Evolutionary conservation across 2,329 filamentous ascomycete species (phyloP), one percentile per base, ranked within the genome.

Genomic region (Cladosporium phlei): DNA sequence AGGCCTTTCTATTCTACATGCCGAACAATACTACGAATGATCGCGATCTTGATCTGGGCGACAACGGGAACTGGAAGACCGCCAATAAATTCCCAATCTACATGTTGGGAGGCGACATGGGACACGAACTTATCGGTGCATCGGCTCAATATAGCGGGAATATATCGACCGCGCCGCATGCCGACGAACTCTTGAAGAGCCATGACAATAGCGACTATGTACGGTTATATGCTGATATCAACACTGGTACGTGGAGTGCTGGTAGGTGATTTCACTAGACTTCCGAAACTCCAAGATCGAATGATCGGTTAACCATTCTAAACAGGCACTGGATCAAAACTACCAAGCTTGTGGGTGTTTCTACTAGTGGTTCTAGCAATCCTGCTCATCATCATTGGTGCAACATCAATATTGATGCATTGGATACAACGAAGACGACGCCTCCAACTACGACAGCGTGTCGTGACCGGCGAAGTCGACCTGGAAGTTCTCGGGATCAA

Each of bases 401-500:
- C 71, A 9, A 88, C 82, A 1, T 93, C 81, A 1, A 62, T 82
- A 30, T 70, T 76, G 43, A 94, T 93, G 85, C 88, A 93, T 57
- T 71, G 83, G 17, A 71, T 93, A 22, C 88, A 95, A 62, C 78
- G 81, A 27, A 76, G 80, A 38, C 80, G 88, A 22, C 80, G 90
- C 7, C 74, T 75, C 19, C 74, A 74, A 1, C 70, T 97, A 9
- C 79, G 80, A 40, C 77, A 79, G 38, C 80, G 89, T 10, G 83
- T 96, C 12, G 75, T 80, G 48, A 75, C 74, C 6, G 90, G 91
- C 43, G 86, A 95, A 56, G 82, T 95, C 16, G 87, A 96, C 59
- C 73, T 96, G 3, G 90, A 96, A 66, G 82, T 81, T 2, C 76
- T 95, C 55, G 90, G 89, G 2, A 87, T 96, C 56, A 91, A 88